These are phyloP conservation scores for Helicostylum pulchrum DNA, from an alignment of 192 early-diverging fungal genomes.

Conservation along the genomic window DNA sequence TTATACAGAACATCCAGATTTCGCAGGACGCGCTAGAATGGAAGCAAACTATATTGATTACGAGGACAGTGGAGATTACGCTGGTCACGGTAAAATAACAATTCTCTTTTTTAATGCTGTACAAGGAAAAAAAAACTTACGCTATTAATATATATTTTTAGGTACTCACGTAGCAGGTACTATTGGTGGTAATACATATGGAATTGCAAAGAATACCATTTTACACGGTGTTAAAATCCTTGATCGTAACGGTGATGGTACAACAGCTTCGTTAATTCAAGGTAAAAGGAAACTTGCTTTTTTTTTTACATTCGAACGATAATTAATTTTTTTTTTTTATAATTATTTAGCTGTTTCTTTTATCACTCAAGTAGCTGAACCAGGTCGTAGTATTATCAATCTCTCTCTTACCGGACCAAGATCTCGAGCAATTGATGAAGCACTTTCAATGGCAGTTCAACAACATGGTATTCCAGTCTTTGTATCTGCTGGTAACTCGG, in stretches of 20 bases:
- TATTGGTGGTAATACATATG: conserved; percentile 44
- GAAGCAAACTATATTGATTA: conserved; percentile 37
- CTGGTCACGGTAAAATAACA: conserved; percentile 41
- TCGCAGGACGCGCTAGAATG: conserved; percentile 44
- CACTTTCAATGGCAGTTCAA: conserved; percentile 21
- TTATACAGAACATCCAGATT: conserved; percentile 43
- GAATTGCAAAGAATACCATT: conserved; percentile 61
- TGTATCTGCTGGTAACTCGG: conserved; percentile 60
- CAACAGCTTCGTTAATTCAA: conserved; percentile 45
- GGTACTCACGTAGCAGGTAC: conserved; percentile 32
- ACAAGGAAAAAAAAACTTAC: not conserved
- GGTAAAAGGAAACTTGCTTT: conserved; percentile 31
- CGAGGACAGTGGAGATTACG: conserved; percentile 34
- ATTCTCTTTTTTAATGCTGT: not conserved
- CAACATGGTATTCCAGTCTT: conserved; percentile 44
- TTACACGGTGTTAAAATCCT: conserved; percentile 63
- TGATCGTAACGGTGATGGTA: conserved; percentile 48
- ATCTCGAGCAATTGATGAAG: conserved; percentile 43
- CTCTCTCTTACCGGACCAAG: conserved; percentile 58
- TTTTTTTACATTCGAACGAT: too few relatives aligned
- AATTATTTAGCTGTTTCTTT: conserved; percentile 12
- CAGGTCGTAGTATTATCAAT: conserved; percentile 48
- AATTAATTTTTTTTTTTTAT: not conserved
- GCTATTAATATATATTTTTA: not conserved
- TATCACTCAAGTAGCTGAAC: conserved; percentile 19